Conservation (phyloP, 164 flowering plant species). For the Houttuynia cordata region DNA sequence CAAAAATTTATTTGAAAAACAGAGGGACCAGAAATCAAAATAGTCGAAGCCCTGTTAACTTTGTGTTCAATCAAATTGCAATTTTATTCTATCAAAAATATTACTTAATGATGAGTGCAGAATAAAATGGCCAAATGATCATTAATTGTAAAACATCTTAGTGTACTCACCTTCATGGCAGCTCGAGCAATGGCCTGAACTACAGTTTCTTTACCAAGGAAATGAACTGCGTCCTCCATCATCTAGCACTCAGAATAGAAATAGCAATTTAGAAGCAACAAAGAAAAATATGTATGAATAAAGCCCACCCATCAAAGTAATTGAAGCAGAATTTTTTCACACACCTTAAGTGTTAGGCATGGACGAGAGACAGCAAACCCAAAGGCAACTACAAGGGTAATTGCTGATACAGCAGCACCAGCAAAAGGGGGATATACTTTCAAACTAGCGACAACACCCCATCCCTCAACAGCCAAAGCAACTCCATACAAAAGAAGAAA, state of each 20-base stretch:
- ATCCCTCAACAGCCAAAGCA: slow-evolving; percentile 95
- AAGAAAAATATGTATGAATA: neutral
- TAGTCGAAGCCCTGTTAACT: neutral
- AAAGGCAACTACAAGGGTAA: slow-evolving; percentile 93
- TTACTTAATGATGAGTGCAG: neutral
- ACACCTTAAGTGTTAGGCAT: slow-evolving; percentile 87
- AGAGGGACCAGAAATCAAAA: neutral
- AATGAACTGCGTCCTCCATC: slow-evolving; percentile 98
- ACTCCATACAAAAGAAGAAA: slow-evolving; percentile 91
- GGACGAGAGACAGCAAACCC: slow-evolving; percentile 99
- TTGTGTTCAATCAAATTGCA: neutral
- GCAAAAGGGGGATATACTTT: slow-evolving; percentile 93
- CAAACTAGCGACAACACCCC: slow-evolving; percentile 99
- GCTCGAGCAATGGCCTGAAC: slow-evolving; percentile 94
- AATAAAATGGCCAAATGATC: neutral
- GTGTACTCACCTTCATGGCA: slow-evolving; percentile 67
- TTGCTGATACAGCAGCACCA: slow-evolving; percentile 99
- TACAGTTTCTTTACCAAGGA: slow-evolving; percentile 83
- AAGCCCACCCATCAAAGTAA: neutral
- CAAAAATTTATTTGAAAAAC: neutral
- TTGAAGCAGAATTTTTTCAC: slow-evolving; percentile 1
- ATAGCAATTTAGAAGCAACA: neutral
- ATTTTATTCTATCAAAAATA: neutral
- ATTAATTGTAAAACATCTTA: neutral
- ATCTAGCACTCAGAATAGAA: slow-evolving; percentile 31